Percentiles rank a stretch among this genome's conserved stretches.
These are phyloP conservation scores for Neckera pumila DNA, from an alignment of 225 moss, liverwort and hornwort species.

Conservation along the genomic window DNA sequence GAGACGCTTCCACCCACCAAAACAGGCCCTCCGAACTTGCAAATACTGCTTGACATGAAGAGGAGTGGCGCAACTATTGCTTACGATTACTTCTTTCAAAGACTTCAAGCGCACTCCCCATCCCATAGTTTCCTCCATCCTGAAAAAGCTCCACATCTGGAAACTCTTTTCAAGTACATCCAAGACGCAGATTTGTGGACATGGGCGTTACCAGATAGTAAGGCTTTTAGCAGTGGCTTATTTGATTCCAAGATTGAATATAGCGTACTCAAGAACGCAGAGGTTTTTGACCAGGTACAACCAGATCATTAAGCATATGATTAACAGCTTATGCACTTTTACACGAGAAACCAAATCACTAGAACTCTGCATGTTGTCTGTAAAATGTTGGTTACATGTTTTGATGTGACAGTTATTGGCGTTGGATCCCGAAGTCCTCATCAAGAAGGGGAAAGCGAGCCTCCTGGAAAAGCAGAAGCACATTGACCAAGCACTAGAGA, in stretches of 20 bases:
- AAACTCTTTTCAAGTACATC: conserved; percentile 64
- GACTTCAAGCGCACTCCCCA: background rate
- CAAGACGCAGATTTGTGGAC: conserved; percentile 85
- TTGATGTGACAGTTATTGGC: conserved; percentile 39
- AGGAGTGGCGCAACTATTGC: conserved; percentile 74
- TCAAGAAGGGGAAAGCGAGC: conserved; percentile 50
- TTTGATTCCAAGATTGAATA: conserved; percentile 54
- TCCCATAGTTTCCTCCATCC: background rate
- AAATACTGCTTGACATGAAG: conserved; percentile 53
- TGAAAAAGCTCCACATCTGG: conserved; percentile 19
- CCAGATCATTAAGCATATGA: background rate
- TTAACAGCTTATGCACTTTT: background rate
- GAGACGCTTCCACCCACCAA: conserved; percentile 55
- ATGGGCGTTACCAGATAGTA: conserved; percentile 69
- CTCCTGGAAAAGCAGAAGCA: conserved; percentile 50
- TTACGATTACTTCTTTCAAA: conserved; percentile 59
- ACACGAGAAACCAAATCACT: background rate
- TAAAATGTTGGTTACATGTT: background rate
- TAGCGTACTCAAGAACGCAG: conserved; percentile 31
- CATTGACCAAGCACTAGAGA: conserved; percentile 45
- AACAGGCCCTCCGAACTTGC: conserved; percentile 57
- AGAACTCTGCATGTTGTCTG: background rate
- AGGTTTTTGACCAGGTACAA: conserved; percentile 62
- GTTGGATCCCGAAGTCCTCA: conserved; percentile 41
- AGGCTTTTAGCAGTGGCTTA: conserved; percentile 80